Conservation (phyloP, 2,329 filamentous ascomycete genomes). For the Gyromitra esculenta region DNA sequence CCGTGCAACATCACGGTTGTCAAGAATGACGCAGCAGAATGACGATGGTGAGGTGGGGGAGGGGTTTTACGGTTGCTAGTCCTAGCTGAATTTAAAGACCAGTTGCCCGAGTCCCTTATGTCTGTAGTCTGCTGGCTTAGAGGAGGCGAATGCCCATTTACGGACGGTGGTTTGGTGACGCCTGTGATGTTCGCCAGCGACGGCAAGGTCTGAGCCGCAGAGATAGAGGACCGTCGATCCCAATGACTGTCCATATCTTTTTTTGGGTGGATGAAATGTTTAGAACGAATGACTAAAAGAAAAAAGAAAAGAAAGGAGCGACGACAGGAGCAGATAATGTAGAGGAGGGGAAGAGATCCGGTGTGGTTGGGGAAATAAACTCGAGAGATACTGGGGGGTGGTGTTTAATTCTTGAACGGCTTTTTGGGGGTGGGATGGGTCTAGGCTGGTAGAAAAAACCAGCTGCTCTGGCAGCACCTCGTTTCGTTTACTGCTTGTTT, state of each 20-base stretch:
- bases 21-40: constrained; percentile 36
- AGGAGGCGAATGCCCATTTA: constrained; percentile 51
- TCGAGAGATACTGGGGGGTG: not conserved
- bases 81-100: constrained; percentile 57
- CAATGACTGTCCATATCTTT: constrained; percentile 41
- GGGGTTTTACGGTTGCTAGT: constrained; percentile 56
- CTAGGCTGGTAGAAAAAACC: constrained; percentile 23
- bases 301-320: constrained; percentile 45
- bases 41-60: constrained; percentile 2
- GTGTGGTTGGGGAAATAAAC: constrained; percentile 26
- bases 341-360: constrained; percentile 26
- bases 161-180: constrained; percentile 46
- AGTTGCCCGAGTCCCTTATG: constrained; percentile 58
- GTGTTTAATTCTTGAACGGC: constrained; percentile 8
- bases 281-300: constrained; percentile 48
- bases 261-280: constrained; percentile 22
- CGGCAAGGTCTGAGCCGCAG: constrained; percentile 50
- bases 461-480: constrained; percentile 16
- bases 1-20: constrained; percentile 24
- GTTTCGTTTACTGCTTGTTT: constrained; percentile 39
- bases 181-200: constrained; percentile 52
- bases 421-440: constrained; percentile 12
- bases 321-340: constrained; percentile 35
- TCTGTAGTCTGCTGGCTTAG: constrained; percentile 51
- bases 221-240: constrained; percentile 49